Percentiles rank a stretch among this genome's conserved stretches.
Conservation (phyloP, 257 asterid genomes). For the Voacanga thouarsii region DNA sequence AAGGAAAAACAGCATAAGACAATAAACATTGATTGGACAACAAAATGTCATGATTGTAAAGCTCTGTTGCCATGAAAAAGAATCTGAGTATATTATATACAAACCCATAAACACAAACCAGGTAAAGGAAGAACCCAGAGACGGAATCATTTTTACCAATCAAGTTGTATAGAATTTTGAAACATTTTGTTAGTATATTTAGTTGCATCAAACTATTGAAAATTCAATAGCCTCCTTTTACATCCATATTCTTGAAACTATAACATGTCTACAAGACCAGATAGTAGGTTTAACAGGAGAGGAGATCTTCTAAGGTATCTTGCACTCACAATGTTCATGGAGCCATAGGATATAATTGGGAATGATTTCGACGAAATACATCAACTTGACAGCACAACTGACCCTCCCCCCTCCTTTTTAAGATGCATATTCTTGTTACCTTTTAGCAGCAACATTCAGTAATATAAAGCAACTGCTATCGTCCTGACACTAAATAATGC, state of each 20-base stretch:
- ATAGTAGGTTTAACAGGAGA: neutral
- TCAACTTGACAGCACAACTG: neutral
- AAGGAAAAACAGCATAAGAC: neutral
- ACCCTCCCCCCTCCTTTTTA: neutral
- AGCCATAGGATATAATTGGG: neutral
- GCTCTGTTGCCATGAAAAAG: neutral
- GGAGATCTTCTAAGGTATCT: neutral
- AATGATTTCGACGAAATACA: neutral
- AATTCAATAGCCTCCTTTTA: neutral
- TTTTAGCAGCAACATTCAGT: neutral
- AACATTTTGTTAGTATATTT: neutral
- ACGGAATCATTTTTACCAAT: neutral
- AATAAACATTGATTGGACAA: neutral
- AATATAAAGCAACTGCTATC: neutral
- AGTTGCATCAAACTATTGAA: neutral
- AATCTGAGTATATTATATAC: neutral
- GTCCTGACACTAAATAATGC: neutral
- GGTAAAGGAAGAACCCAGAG: neutral
- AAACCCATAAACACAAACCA: neutral
- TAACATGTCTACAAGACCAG: neutral
- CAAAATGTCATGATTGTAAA: neutral
- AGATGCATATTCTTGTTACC: neutral
- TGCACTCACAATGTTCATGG: neutral
- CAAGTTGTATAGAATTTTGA: neutral
- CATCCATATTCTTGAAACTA: neutral